Evolutionary conservation across 2,329 filamentous ascomycete genomes (phyloP).

Genomic region (Amauroascus verrucosus): DNA sequence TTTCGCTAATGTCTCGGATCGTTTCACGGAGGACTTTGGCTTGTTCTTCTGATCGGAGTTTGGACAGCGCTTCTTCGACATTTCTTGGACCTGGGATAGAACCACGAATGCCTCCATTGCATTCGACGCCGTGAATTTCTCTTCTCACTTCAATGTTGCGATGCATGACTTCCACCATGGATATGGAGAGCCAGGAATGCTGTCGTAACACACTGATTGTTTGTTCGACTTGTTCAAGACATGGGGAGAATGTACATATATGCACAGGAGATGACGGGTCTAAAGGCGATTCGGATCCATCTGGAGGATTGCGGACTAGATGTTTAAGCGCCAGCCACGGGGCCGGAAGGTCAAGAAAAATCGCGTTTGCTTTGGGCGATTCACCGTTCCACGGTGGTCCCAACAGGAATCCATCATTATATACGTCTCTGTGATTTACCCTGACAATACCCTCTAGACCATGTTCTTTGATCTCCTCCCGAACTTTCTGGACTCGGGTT

Average conservation of each 20-base stretch:
- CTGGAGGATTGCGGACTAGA: conserved; percentile 31
- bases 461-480: conserved; percentile 36
- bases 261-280: conserved; percentile 62
- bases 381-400: conserved; percentile 24
- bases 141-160: conserved; percentile 70
- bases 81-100: conserved; percentile 55
- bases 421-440: conserved; percentile 42
- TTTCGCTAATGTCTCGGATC: conserved; percentile 43
- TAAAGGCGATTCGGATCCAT: conserved; percentile 43
- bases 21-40: conserved; percentile 40
- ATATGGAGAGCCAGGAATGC: conserved; percentile 80
- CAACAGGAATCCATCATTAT: conserved; percentile 39
- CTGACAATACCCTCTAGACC: conserved; percentile 37
- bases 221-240: conserved; percentile 87
- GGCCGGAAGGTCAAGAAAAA: conserved; percentile 43
- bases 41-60: conserved; percentile 64
- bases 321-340: conserved; percentile 43
- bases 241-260: conserved; percentile 91
- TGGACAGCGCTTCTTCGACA: conserved; percentile 67
- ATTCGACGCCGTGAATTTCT: conserved; percentile 64
- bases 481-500: conserved; percentile 34
- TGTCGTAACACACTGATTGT: conserved; percentile 72
- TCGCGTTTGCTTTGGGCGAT: conserved; percentile 37
- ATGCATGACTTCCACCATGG: conserved; percentile 83
- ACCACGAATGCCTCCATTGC: conserved; percentile 57